Conservation (phyloP, 192 early-diverging fungal species). For the Spinellus fusiger region DNA sequence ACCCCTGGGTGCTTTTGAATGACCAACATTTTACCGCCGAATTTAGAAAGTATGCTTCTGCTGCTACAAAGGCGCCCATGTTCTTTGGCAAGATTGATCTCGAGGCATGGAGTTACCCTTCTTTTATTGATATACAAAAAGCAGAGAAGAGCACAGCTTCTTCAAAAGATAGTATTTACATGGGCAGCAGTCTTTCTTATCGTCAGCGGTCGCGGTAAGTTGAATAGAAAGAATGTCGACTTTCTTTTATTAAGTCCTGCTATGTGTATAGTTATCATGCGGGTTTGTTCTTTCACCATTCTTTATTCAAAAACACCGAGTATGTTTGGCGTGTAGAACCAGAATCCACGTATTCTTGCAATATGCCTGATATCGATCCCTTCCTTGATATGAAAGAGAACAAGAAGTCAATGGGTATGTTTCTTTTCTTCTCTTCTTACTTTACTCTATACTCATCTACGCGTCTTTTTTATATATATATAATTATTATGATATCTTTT, state of each 20-base stretch:
- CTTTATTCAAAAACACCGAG: constrained; percentile 59
- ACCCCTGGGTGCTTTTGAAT: constrained; percentile 87
- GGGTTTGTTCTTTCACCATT: constrained; percentile 72
- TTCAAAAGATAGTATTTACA: constrained; percentile 44
- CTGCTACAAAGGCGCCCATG: constrained; percentile 49
- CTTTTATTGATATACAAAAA: constrained; percentile 50
- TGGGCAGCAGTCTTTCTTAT: constrained; percentile 55
- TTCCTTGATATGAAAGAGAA: constrained; percentile 68
- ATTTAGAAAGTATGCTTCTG: constrained; percentile 51
- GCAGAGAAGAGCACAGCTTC: constrained; percentile 42
- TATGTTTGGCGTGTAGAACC: constrained; percentile 85
- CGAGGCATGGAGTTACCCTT: constrained; percentile 59
- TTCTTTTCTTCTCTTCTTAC: neutral
- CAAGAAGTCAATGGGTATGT: constrained; percentile 59
- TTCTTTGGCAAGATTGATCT: constrained; percentile 47
- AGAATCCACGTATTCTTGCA: constrained; percentile 67
- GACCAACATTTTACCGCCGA: constrained; percentile 61
- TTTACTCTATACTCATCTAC: neutral
- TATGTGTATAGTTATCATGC: constrained; percentile 46
- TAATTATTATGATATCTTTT: neutral
- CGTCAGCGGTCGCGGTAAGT: constrained; percentile 59
- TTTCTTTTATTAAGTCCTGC: neutral
- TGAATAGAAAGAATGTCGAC: neutral
- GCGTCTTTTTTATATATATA: neutral
- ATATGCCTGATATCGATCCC: constrained; percentile 71